Percentiles rank a stretch among this genome's conserved stretches.
Evolutionary conservation across 345 rosid genomes (phyloP).

Genomic region (Noccaea caerulescens): DNA sequence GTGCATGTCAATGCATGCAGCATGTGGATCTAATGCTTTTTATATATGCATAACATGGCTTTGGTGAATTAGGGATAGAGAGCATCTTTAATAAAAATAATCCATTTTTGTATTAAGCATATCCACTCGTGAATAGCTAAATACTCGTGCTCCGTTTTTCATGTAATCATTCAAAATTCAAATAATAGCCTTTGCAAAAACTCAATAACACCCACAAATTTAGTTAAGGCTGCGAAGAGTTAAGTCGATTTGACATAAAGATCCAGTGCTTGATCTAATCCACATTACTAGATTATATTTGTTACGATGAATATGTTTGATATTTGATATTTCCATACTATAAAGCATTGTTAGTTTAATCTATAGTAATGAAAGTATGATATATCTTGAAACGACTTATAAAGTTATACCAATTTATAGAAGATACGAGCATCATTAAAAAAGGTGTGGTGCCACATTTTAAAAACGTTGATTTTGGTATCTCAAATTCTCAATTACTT

Average conservation of each 20-base stretch:
- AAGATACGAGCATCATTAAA: slow-evolving; percentile 5
- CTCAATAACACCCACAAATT: not conserved
- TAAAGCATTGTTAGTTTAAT: not conserved
- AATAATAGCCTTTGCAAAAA: not conserved
- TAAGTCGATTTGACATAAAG: not conserved
- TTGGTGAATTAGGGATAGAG: too few species aligned
- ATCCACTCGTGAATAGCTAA: too few species aligned
- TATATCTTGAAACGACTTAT: not conserved
- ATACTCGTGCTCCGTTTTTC: too few species aligned
- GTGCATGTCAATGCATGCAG: not conserved
- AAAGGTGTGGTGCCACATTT: slow-evolving; percentile 33
- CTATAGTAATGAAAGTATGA: not conserved
- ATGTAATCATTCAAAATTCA: not conserved
- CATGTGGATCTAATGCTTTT: not conserved
- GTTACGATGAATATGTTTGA: not conserved
- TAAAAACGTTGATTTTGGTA: slow-evolving; percentile 18
- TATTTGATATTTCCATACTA: not conserved
- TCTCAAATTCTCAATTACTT: slow-evolving; percentile 4
- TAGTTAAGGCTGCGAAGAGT: not conserved
- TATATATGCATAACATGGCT: too few species aligned
- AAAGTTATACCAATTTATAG: not conserved
- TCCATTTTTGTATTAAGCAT: too few species aligned
- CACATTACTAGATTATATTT: not conserved
- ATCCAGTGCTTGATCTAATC: slow-evolving; percentile 7
- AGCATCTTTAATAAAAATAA: too few species aligned